phyloP scores from a whole-genome alignment of 2,329 filamentous ascomycete genomes.

The Arthrobotrys pseudoclavata region DNA sequence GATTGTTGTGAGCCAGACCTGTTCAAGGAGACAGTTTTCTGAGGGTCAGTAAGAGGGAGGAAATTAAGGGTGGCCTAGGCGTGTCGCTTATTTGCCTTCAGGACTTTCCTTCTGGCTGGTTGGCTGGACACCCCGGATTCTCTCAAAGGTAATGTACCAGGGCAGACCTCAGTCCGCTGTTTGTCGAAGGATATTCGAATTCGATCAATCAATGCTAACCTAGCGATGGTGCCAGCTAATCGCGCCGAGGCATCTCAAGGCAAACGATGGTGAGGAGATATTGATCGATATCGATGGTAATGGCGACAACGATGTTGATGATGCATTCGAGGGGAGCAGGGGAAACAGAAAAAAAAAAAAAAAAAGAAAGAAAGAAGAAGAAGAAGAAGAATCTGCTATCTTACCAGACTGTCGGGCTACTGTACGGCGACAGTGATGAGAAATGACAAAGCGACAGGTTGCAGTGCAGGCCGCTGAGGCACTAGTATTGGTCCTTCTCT shows the following conservation, averaged over 20 bases:
- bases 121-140: conserved; percentile 60
- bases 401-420: conserved; percentile 44
- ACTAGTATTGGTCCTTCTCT: conserved; percentile 47
- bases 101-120: conserved; percentile 43
- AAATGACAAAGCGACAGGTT: conserved; percentile 57
- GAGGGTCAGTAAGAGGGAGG: conserved; percentile 34
- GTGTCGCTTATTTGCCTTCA: conserved; percentile 60
- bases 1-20: conserved; percentile 18
- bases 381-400: conserved; percentile 5
- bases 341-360: conserved; percentile 16
- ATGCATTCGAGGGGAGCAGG: conserved; percentile 9
- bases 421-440: conserved; percentile 46
- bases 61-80: conserved; percentile 60
- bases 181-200: conserved; percentile 31
- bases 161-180: conserved; percentile 28
- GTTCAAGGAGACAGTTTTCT: conserved; percentile 18
- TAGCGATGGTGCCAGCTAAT: not conserved
- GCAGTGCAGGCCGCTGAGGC: conserved; percentile 48
- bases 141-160: conserved; percentile 14
- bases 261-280: not conserved
- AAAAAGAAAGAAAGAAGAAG: conserved; percentile 15
- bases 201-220: conserved; percentile 15
- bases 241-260: not conserved
- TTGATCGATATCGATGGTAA: conserved; percentile 7
- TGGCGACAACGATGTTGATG: conserved; percentile 10